Evolutionary conservation across 2,329 filamentous ascomycete species (phyloP).

Genomic region (Phialemoniopsis sp.): DNA sequence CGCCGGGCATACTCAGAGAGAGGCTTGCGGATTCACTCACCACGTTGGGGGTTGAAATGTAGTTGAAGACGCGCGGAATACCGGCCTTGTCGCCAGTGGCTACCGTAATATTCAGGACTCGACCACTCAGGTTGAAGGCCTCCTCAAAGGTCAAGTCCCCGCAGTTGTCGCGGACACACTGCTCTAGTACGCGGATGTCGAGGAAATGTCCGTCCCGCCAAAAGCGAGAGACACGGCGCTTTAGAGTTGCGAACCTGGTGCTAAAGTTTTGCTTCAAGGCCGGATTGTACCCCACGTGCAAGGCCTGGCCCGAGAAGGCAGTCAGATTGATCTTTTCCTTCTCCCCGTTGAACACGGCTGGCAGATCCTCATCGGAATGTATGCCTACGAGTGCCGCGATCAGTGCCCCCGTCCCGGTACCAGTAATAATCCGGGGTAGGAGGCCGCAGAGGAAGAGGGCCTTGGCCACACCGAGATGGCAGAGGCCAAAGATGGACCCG

Average conservation of each 20-base stretch:
- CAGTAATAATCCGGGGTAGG: constrained; percentile 84
- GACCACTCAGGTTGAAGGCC: constrained; percentile 79
- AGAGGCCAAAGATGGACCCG: constrained; percentile 86
- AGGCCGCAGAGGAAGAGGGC: constrained; percentile 77
- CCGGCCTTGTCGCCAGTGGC: constrained; percentile 70
- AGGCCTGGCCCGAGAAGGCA: constrained; percentile 56
- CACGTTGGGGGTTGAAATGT: constrained; percentile 89
- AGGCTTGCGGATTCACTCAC: constrained; percentile 44
- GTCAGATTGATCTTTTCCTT: constrained; percentile 77
- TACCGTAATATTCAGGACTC: constrained; percentile 88
- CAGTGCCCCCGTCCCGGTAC: constrained; percentile 84
- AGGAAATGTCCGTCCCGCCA: constrained; percentile 76
- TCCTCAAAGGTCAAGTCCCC: constrained; percentile 92
- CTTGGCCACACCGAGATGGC: constrained; percentile 86
- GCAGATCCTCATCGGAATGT: constrained; percentile 81
- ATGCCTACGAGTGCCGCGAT: constrained; percentile 86
- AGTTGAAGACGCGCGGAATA: constrained; percentile 82
- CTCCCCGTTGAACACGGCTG: constrained; percentile 70
- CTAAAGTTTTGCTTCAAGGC: constrained; percentile 29
- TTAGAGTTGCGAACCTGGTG: constrained; percentile 53
- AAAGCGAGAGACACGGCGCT: constrained; percentile 65
- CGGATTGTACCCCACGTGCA: constrained; percentile 17
- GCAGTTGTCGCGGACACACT: constrained; percentile 79
- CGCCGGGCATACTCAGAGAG: not conserved
- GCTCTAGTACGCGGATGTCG: constrained; percentile 75